Conservation (phyloP, 2,329 filamentous ascomycete species). For the Microdochium bolleyi region DNA sequence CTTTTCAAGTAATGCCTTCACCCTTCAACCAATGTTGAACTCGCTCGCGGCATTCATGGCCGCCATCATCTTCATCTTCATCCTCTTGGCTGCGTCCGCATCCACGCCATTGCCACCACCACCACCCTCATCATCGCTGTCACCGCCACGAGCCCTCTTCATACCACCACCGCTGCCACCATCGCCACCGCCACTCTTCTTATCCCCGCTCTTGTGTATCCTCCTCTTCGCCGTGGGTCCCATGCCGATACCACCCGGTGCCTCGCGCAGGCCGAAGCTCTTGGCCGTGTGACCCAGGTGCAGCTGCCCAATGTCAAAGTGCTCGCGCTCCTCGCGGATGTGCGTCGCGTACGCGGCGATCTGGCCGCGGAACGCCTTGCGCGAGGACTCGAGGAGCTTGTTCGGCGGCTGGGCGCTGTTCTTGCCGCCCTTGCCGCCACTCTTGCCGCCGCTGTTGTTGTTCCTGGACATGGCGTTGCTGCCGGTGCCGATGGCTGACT, state of each 20-base stretch:
- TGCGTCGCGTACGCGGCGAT: constrained; percentile 94
- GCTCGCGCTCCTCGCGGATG: constrained; percentile 71
- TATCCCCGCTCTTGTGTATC: constrained; percentile 19
- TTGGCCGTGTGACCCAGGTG: constrained; percentile 93
- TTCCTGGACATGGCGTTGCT: constrained; percentile 6
- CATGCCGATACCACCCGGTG: constrained; percentile 71
- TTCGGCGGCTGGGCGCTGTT: constrained; percentile 36
- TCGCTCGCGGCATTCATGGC: constrained; percentile 51
- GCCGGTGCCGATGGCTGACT: constrained; percentile 7
- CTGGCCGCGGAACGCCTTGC: constrained; percentile 83
- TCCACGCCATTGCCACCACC: constrained; percentile 35
- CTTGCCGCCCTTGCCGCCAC: constrained; percentile 36
- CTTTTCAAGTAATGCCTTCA: background rate
- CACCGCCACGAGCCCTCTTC: constrained; percentile 5
- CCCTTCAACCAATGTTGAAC: constrained; percentile 56
- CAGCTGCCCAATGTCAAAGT: constrained; percentile 86
- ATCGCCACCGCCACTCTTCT: constrained; percentile 15
- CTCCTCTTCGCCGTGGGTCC: constrained; percentile 41
- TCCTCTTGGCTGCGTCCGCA: constrained; percentile 54
- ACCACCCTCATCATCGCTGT: constrained; percentile 21
- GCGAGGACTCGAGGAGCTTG: constrained; percentile 69
- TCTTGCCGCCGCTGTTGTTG: background rate
- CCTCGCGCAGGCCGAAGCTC: constrained; percentile 82
- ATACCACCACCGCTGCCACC: constrained; percentile 4
- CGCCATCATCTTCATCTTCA: constrained; percentile 54